Evolutionary conservation across 192 early-diverging fungal genomes (phyloP).

Genomic region (Podila epicladia): DNA sequence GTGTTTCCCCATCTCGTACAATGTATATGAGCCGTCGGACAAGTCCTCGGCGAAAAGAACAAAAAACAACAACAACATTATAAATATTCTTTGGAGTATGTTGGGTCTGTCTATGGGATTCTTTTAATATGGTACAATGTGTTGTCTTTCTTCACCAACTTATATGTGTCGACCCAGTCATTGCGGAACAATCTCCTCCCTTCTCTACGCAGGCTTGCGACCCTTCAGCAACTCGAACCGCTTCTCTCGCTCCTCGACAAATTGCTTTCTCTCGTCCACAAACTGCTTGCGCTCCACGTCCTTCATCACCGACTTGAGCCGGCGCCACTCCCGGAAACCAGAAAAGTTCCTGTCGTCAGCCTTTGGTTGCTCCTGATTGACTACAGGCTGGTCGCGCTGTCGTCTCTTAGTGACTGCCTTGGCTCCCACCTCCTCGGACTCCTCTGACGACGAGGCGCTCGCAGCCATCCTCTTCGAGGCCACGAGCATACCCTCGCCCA

Average conservation of each 20-base stretch:
- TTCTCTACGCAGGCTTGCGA: conserved; percentile 24
- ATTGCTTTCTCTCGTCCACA: conserved; percentile 12
- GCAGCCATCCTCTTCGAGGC: background rate
- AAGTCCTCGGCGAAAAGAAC: too few relatives aligned
- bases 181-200: too few relatives aligned
- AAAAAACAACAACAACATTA: background rate
- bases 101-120: background rate
- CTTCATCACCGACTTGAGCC: conserved; percentile 40
- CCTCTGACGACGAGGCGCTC: background rate
- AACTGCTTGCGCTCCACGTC: conserved; percentile 42
- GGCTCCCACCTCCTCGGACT: background rate
- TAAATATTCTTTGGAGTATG: background rate
- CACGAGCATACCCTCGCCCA: conserved; percentile 39
- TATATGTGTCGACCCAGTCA: too few relatives aligned
- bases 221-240: conserved; percentile 15
- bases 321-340: conserved; percentile 28
- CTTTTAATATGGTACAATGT: background rate
- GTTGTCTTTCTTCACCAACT: too few relatives aligned
- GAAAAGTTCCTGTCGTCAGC: background rate
- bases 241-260: conserved; percentile 18
- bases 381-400: background rate
- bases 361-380: background rate
- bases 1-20: too few relatives aligned
- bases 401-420: background rate
- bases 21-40: too few relatives aligned